Evolutionary conservation across 768 basidiomycete genomes (phyloP), one percentile per base, ranked within the genome.

Genomic region (Lanmaoa pseudosensibilis): DNA sequence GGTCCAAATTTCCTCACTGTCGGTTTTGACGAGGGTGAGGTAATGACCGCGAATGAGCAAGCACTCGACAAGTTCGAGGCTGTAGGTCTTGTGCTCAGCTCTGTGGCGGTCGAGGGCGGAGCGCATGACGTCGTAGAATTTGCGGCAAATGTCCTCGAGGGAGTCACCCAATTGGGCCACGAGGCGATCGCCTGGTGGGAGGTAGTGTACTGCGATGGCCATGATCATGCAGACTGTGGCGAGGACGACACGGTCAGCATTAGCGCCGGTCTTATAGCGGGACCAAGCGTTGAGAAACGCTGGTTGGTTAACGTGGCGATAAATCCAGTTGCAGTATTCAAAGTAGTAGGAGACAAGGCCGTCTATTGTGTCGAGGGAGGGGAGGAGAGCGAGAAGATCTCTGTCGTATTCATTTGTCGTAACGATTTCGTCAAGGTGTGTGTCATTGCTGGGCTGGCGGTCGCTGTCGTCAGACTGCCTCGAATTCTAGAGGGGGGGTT

Each of bases 291-390:
- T 71, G 12, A 74, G 72, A 67, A 92, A 89, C 15, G 83, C 75
- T 2, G 73, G 54, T 52, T 85, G 79, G 69, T 90, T 86, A 56
- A 92, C 81, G 66, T 90, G 86, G 39, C 88, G 84, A 71, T 91
- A 90, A 50, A 92, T 83, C 90, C 90, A 93, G 70, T 88, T 91
- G 79, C 89, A 90, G 66, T 88, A 89, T 62, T 90, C 87, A 64
- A 92, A 92, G 71, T 93, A 92, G 73, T 85, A 87, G 46, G 74
- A 73, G 66, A 93, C 78, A 50, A 93, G 83, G 18, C 79, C 81
- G 65, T 92, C 90, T 63, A 92, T 85, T 50, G 85, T 75, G 45
- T 86, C 81, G 51, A 87, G 71, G 19, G 81, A 74, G 3, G 90
- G 90, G 3, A 93, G 80, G 54, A 80, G 71, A 5, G 78, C 75